A percentile compares a stretch with the other conserved stretches of the same genome.
Conservation (phyloP, 228 moss, liverwort and hornwort species). For the Sphagnum fallax region DNA sequence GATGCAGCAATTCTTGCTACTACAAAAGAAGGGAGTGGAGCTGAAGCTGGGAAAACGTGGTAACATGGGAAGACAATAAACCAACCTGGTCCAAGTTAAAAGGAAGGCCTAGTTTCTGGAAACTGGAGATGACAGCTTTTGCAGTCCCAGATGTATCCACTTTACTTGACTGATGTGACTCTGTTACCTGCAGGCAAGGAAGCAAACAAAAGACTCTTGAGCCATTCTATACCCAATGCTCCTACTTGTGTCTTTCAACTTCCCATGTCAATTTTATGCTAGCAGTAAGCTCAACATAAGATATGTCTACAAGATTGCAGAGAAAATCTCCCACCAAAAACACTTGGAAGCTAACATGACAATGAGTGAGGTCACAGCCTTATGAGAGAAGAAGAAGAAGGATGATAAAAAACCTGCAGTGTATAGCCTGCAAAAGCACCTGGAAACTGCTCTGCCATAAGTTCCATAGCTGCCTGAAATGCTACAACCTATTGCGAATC, state of each 20-base stretch:
- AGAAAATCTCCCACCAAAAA: too few species aligned
- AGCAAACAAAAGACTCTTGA: neutral
- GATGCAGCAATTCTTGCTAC: too few species aligned
- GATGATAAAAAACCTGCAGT: slow-evolving; percentile 40
- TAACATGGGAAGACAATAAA: neutral
- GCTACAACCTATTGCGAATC: slow-evolving; percentile 68
- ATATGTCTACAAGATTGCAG: too few species aligned
- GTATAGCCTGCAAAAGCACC: slow-evolving; percentile 91
- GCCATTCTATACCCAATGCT: neutral
- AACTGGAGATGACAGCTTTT: slow-evolving; percentile 75
- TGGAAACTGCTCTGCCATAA: slow-evolving; percentile 90
- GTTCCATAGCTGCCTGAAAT: slow-evolving; percentile 86
- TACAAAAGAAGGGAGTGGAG: too few species aligned
- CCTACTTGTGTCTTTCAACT: neutral
- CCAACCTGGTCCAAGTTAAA: slow-evolving; percentile 60
- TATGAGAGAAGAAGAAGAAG: too few species aligned
- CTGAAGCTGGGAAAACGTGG: neutral
- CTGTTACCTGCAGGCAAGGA: slow-evolving; percentile 56
- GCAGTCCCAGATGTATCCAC: slow-evolving; percentile 96
- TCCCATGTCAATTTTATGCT: neutral
- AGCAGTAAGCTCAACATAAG: too few species aligned
- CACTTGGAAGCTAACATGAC: too few species aligned
- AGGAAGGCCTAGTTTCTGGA: slow-evolving; percentile 68
- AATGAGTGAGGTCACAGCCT: too few species aligned
- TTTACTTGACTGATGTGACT: slow-evolving; percentile 92